A percentile compares a stretch with the other conserved stretches of the same genome.
Evolutionary conservation across 441 rosid genomes (phyloP).

Genomic region (Geranium incanum): DNA sequence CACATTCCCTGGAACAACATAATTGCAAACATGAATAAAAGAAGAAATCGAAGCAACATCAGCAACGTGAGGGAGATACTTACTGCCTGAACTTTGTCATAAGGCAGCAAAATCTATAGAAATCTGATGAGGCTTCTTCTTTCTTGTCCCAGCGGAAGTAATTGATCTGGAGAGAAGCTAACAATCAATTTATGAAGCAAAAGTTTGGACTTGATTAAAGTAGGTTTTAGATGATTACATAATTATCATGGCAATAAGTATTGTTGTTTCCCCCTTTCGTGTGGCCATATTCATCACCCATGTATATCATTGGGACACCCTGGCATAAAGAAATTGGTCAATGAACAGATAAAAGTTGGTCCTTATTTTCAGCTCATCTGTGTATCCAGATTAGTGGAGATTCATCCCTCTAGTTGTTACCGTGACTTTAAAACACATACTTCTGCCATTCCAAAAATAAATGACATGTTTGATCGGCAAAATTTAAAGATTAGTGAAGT

Average conservation of each 20-base stretch:
- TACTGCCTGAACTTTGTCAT: conserved; percentile 77
- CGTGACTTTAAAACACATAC: background rate
- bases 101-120: conserved; percentile 71
- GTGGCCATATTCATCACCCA: conserved; percentile 99
- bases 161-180: conserved; percentile 48
- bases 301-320: conserved; percentile 94
- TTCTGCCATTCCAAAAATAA: background rate
- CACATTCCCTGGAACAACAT: conserved; percentile 62
- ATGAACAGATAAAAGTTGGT: conserved; percentile 10
- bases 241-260: conserved; percentile 87
- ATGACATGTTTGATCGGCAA: background rate
- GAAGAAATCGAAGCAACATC: conserved; percentile 4
- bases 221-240: conserved; percentile 39
- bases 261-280: conserved; percentile 96
- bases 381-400: background rate
- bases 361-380: conserved; percentile 1
- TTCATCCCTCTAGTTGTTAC: background rate
- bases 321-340: conserved; percentile 29
- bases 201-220: conserved; percentile 11
- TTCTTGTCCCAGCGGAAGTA: conserved; percentile 88
- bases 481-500: background rate
- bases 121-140: conserved; percentile 71
- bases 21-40: conserved; percentile 1
- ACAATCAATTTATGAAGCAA: conserved; percentile 19
- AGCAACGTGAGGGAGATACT: conserved; percentile 20